These are phyloP conservation scores for Aspergillus sp. DNA, from an alignment of 2,329 filamentous ascomycete species.

Conservation along the genomic window DNA sequence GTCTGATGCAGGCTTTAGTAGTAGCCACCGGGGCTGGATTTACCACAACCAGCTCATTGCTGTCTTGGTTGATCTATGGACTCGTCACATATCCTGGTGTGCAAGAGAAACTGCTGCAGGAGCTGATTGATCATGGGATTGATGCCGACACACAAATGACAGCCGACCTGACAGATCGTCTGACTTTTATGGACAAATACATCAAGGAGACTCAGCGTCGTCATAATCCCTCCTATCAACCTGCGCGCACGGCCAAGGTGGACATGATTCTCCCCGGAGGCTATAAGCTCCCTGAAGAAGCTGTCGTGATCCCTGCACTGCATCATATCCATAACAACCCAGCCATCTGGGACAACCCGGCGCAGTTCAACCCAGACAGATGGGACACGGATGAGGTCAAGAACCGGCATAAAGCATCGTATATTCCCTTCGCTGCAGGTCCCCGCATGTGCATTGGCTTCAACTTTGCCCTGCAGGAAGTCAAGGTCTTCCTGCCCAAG, in stretches of 20 bases:
- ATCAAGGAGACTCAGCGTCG: slow-evolving; percentile 59
- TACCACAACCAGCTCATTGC: slow-evolving; percentile 55
- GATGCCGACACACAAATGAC: slow-evolving; percentile 42
- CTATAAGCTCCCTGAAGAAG: slow-evolving; percentile 50
- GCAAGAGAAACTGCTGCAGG: slow-evolving; percentile 55
- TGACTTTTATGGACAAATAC: slow-evolving; percentile 45
- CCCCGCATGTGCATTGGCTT: slow-evolving; percentile 59
- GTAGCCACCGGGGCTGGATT: slow-evolving; percentile 57
- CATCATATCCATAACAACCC: slow-evolving; percentile 49
- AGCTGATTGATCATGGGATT: slow-evolving; percentile 49
- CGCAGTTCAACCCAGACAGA: slow-evolving; percentile 55
- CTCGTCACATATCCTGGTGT: slow-evolving; percentile 51
- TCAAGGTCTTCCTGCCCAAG: slow-evolving; percentile 55
- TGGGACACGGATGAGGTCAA: slow-evolving; percentile 55
- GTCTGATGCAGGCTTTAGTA: slow-evolving; percentile 40
- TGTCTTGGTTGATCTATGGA: slow-evolving; percentile 56
- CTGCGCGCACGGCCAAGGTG: slow-evolving; percentile 51
- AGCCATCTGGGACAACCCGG: slow-evolving; percentile 54
- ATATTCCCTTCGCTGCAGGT: slow-evolving; percentile 57
- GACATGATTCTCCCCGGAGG: slow-evolving; percentile 58
- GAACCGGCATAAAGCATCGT: slow-evolving; percentile 47
- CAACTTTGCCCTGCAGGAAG: slow-evolving; percentile 59
- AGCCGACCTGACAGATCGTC: slow-evolving; percentile 43
- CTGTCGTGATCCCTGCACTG: slow-evolving; percentile 50
- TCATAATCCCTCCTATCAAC: slow-evolving; percentile 60